Conservation (phyloP, 768 basidiomycete species). For the Collybia sp. region DNA sequence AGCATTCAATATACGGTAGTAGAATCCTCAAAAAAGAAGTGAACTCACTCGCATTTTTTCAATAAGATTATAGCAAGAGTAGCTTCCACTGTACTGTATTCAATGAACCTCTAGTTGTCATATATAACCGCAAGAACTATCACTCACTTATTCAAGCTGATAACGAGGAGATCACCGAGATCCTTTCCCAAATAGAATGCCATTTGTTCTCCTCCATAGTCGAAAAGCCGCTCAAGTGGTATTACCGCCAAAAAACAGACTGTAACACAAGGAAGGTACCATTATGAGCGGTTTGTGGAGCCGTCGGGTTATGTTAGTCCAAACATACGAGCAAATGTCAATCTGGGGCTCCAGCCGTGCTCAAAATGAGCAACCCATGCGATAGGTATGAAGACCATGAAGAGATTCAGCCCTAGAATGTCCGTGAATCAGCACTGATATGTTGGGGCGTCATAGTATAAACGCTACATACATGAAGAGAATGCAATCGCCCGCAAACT, state of each 20-base stretch:
- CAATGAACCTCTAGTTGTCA: background rate
- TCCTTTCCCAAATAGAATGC: constrained; percentile 54
- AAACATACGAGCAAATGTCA: constrained; percentile 42
- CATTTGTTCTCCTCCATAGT: constrained; percentile 58
- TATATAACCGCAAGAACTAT: background rate
- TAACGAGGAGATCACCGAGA: constrained; percentile 61
- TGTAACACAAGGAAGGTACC: constrained; percentile 12
- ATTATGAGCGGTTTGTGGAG: background rate
- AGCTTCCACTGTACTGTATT: constrained; percentile 59
- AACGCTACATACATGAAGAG: constrained; percentile 43
- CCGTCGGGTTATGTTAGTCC: background rate
- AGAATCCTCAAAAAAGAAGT: background rate
- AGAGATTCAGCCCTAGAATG: constrained; percentile 50
- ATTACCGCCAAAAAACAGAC: constrained; percentile 66
- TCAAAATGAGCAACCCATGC: constrained; percentile 58
- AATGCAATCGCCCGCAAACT: constrained; percentile 40
- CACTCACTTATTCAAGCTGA: constrained; percentile 62
- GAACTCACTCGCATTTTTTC: constrained; percentile 65
- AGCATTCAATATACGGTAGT: too few relatives aligned
- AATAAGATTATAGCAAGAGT: constrained; percentile 67
- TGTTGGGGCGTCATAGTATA: background rate
- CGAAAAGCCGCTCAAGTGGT: constrained; percentile 61
- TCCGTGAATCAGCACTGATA: background rate
- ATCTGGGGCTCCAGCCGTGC: constrained; percentile 25
- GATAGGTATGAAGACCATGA: constrained; percentile 53